Base-by-base conservation (phyloP, 495 filamentous ascomycete species). In the Aspergillus indologenus region DNA sequence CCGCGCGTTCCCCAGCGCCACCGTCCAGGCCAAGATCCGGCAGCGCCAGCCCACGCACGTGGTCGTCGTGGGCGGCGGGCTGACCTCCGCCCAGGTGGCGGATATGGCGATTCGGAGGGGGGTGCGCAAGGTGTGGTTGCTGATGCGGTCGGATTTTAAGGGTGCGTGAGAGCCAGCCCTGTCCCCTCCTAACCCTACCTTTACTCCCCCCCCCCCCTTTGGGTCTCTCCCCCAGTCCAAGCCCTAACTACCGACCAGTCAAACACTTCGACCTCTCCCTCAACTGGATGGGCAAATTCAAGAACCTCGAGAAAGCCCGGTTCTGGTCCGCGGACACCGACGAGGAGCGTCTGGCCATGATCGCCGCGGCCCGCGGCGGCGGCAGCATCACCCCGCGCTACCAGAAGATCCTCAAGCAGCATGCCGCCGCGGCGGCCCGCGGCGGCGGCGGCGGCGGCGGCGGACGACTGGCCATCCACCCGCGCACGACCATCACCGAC, bases 281-380 rank as follows among this genome's bases (percentile, higher is more conserved):
- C 15, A 74, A 73, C 29, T 88, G 85, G 85, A 81, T 88, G 68
- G 83, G 82, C 23, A 88, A 88, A 60, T 87, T 82, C 63, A 80
- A 81, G n/a, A 87, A 87, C 67, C 78, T 75, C 65, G 78, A 85
- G 58, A 83, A 85, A 58, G 79, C 85, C 23, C 74, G 75, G 2
- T 88, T 87, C 63, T 87, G 84, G 83, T 80, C 79, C 8, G 79
- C 82, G 18, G 82, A 84, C 46, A 79, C 76, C 6, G 76, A 84
- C 47, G 79, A 84, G 60, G 84, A 87, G 64, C 79, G 84, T 21
- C 72, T 82, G 11, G 75, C 81, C 46, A 84, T 83, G 73, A 72
- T 86, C 48, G 69, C 76, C 52, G 65, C 69, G 2, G 85, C 85
- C 43, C 80, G 84, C 22, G 81, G 83, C 54, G 86, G 86, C 0